Conservation (phyloP, 768 basidiomycete species). For the Leccinum obscurum region DNA sequence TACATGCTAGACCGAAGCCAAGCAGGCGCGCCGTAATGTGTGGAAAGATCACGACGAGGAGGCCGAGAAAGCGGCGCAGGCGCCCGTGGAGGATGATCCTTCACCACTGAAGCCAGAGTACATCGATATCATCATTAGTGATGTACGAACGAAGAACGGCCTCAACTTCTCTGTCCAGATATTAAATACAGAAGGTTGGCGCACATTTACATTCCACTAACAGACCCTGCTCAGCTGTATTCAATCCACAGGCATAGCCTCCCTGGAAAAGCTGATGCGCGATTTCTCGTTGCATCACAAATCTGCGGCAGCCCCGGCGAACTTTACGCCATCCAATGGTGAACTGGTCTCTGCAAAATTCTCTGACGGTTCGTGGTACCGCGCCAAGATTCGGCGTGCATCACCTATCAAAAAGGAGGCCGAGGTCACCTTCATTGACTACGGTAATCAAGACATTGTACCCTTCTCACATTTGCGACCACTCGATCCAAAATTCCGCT, state of each 20-base stretch:
- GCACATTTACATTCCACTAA: not conserved
- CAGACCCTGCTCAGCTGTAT: not conserved
- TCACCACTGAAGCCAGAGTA: constrained; percentile 78
- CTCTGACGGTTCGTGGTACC: constrained; percentile 93
- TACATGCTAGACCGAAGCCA: constrained; percentile 70
- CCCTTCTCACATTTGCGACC: constrained; percentile 84
- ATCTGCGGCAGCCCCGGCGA: constrained; percentile 58
- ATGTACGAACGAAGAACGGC: constrained; percentile 70
- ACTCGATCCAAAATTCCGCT: constrained; percentile 86
- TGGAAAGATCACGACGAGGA: constrained; percentile 86
- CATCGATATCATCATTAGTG: constrained; percentile 89
- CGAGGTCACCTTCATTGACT: constrained; percentile 92
- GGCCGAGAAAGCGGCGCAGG: constrained; percentile 56
- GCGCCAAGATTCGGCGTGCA: constrained; percentile 85
- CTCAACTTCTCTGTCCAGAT: constrained; percentile 93
- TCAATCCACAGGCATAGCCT: constrained; percentile 69
- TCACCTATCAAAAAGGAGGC: constrained; percentile 91
- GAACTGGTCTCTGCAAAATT: constrained; percentile 95
- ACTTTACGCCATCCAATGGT: constrained; percentile 78
- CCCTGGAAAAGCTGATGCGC: constrained; percentile 90
- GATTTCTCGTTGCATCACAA: constrained; percentile 90
- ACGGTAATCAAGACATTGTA: constrained; percentile 92
- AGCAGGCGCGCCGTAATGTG: constrained; percentile 74
- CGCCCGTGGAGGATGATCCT: constrained; percentile 43
- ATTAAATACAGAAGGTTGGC: constrained; percentile 82